These are phyloP conservation scores for Chalaropsis ovoidea DNA, from an alignment of 2,329 filamentous ascomycete genomes.

Conservation along the genomic window DNA sequence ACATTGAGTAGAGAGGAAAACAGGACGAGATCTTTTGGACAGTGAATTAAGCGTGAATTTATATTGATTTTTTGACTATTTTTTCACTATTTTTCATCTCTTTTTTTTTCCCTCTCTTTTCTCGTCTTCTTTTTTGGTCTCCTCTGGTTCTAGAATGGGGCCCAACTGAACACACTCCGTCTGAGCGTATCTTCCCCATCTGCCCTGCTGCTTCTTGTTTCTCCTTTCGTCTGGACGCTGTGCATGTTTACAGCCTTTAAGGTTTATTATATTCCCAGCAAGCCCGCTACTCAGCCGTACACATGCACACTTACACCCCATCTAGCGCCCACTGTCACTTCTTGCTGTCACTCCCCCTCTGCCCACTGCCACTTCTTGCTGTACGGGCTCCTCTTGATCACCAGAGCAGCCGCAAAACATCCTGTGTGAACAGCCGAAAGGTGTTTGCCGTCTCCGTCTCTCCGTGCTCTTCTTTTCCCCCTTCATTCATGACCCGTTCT, in stretches of 20 bases:
- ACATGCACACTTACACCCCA: background rate
- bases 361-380: background rate
- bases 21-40: background rate
- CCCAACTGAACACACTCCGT: background rate
- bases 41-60: background rate
- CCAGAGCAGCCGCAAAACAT: constrained; percentile 9
- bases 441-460: constrained; percentile 14
- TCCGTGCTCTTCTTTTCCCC: background rate
- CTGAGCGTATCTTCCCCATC: background rate
- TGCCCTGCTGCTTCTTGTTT: background rate
- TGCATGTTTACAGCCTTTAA: background rate
- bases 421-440: constrained; percentile 20
- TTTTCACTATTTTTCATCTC: background rate
- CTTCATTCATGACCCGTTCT: background rate
- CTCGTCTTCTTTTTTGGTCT: background rate
- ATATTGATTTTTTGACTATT: background rate
- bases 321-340: background rate
- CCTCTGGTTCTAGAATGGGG: background rate
- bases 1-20: background rate
- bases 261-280: background rate
- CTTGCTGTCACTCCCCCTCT: background rate
- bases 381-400: background rate
- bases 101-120: background rate
- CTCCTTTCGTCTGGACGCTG: background rate
- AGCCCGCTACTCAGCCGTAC: background rate